Conservation (phyloP, 257 asterid genomes). For the Solanum phureja region DNA sequence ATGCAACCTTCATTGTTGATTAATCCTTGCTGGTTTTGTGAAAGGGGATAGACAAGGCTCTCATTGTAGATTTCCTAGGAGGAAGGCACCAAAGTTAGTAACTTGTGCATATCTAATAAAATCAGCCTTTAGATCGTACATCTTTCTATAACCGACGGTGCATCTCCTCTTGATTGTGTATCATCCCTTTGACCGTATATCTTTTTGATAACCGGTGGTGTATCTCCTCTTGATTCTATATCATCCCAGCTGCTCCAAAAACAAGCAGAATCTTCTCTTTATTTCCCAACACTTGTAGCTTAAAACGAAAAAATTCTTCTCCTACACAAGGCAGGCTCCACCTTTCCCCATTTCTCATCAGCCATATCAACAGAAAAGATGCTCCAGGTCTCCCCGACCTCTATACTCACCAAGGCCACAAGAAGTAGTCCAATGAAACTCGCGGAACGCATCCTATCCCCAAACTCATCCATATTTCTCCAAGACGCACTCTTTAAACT, state of each 20-base stretch:
- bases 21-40: neutral
- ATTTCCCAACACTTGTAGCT: conserved; percentile 1
- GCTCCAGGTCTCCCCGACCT: neutral
- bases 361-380: conserved; percentile 7
- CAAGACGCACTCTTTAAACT: no score
- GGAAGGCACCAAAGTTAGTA: neutral
- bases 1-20: neutral
- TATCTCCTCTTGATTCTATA: neutral
- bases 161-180: neutral
- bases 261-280: conserved; percentile 28
- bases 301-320: neutral
- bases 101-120: neutral
- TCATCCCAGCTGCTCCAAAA: conserved; percentile 11
- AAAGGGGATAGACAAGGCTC: conserved; percentile 20
- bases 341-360: neutral
- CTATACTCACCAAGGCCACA: no score
- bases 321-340: neutral
- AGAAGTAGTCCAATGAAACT: no score
- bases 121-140: neutral
- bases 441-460: no score
- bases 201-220: no score
- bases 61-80: conserved; percentile 13
- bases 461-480: no score
- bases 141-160: conserved; percentile 1
- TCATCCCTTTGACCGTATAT: no score